Base-by-base conservation (phyloP, 768 basidiomycete species). In the Daedalea quercina region DNA sequence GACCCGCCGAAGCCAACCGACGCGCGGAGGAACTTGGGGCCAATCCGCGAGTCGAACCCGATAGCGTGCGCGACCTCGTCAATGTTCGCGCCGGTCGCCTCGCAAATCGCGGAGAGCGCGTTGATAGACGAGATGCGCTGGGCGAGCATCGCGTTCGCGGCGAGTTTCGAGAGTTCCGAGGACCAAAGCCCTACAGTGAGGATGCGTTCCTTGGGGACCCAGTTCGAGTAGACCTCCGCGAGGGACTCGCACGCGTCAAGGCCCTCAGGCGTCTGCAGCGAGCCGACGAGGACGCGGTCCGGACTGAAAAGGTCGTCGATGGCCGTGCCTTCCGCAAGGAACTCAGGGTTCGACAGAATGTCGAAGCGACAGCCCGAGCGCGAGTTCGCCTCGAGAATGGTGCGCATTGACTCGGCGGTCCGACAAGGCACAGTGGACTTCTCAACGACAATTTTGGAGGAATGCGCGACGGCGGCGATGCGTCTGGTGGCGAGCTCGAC, bases 351-450 rank as follows among this genome's bases (percentile, higher is more conserved):
- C 65, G 96, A 98, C 59, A 99, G 86, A 67, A 99, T 98, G 66
- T 98, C 94, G 65, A 99, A 99, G 54, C 82, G 83, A 71, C 87
- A 86, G 61, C 85, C 85, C 53, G 88, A 84, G 66, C 85, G 91
- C 35, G 95, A 95, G 78, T 99, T 99, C 60, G 95, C 94, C 71
- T 98, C 94, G 51, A 99, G 85, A 70, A 99, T 97, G 50, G 91
- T 96, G 63, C 95, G 91, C 96, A 99, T 99, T 19, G 94, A 95
- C 72, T 96, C 91, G 55, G 96, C 96, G 7, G 96, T 99, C 58
- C 96, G 86, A 75, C 94, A 97, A 35, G 96, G 96, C 9, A 99
- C 96, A 3, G 96, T 99, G 15, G 95, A 98, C 71, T 99, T 99
- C 67, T 99, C 96, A 55, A 99, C 94, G 50, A 99, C 96, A 62